Conservation (phyloP, 768 basidiomycete species). For the Termitomyces bulborhizus region DNA sequence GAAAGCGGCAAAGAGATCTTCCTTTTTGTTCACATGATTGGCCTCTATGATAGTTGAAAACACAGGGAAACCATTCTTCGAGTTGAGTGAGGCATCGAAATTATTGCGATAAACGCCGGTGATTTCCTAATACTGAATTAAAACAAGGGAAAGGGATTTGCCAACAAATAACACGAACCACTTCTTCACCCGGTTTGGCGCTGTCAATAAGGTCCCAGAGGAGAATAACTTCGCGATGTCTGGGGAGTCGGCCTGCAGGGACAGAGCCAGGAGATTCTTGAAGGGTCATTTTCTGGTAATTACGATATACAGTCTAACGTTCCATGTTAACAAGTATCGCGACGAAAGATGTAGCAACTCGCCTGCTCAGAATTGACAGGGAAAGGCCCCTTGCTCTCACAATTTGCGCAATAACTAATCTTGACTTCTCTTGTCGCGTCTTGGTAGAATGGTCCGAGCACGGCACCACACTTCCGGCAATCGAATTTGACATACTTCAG, state of each 20-base stretch:
- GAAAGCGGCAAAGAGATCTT: conserved; percentile 98
- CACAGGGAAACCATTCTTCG: conserved; percentile 98
- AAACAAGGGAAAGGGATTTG: conserved; percentile 4
- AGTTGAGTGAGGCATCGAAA: conserved; percentile 95
- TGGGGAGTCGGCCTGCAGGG: conserved; percentile 92
- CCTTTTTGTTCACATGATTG: conserved; percentile 98
- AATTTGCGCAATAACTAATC: conserved; percentile 91
- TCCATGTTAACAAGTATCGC: no score
- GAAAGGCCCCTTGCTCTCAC: conserved; percentile 94
- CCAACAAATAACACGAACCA: conserved; percentile 45
- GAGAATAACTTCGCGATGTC: conserved; percentile 94
- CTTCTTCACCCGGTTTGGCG: conserved; percentile 98
- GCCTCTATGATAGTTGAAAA: conserved; percentile 98
- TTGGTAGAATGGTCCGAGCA: conserved; percentile 96
- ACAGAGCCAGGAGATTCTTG: conserved; percentile 98
- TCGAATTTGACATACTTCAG: conserved; percentile 99
- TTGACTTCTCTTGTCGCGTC: conserved; percentile 92
- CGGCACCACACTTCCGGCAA: conserved; percentile 90
- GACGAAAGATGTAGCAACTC: conserved; percentile 6
- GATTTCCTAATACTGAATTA: conserved; percentile 62
- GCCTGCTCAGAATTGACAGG: conserved; percentile 95
- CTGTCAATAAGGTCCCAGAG: conserved; percentile 98
- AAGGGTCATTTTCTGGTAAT: conserved; percentile 98
- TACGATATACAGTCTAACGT: conserved; percentile 87
- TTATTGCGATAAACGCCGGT: conserved; percentile 99